Base-by-base conservation (phyloP, 345 rosid genomes). In the Moricandia arvensis region DNA sequence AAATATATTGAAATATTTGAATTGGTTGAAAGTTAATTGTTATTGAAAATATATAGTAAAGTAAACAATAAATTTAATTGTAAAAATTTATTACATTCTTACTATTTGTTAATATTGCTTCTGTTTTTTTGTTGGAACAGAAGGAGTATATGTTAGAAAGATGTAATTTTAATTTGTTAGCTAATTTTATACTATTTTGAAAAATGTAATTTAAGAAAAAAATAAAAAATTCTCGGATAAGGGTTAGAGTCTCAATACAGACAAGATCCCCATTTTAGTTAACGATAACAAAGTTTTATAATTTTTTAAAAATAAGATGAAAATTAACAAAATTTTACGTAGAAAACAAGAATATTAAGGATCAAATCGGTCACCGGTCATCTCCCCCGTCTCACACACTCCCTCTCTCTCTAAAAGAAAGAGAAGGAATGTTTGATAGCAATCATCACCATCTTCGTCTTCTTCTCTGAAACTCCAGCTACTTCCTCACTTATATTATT, bases 381-480 rank as follows among this genome's bases (percentile, higher is more conserved):
- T 55, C 31, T 9, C 59, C 11, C 6, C 68, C 47, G 59, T 31
- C 49, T 43, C 45, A 21, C 45, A n/a, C n/a, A n/a, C n/a, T n/a
- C n/a, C 13, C 54, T 68, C 53, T 62, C 31, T 57, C 61, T 57
- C n/a, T 4, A 34, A 70, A 64, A 66, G 38, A 38, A 66, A 51
- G 38, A 61, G 69, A 65, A 69, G 68, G 75, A 80, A 76, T 67
- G 83, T 76, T 69, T 54, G 35, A 54, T 63, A 37, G 66, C 70
- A 77, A 51, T 75, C 66, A 66, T 63, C 72, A 51, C 64, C 60
- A 53, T 30, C 65, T 71, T 63, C 72, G 33, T 75, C 79, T 74
- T 80, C 74, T 61, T 73, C 74, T 45, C 75, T 74, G 73, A 79
- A 74, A n/a, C 78, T 66, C 73, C 31, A 65, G 49, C 72, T 73